phyloP scores from a whole-genome alignment of 2,329 filamentous ascomycete species.

The Neofusicoccum umdonicola region DNA sequence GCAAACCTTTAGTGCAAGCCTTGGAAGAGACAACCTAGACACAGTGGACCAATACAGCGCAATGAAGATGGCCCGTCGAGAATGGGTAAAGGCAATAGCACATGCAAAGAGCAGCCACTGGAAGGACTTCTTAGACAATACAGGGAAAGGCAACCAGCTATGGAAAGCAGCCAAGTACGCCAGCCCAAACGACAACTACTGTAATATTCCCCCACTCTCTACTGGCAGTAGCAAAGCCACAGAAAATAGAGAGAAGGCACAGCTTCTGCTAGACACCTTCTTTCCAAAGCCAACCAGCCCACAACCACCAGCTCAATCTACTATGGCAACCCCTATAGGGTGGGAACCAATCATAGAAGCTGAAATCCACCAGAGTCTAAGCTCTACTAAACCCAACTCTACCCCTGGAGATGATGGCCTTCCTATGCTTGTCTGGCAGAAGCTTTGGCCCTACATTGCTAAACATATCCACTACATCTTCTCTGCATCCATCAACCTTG shows the following conservation, averaged over 20 bases:
- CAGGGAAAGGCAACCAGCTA: background rate
- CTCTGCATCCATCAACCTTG: background rate
- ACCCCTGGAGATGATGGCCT: background rate
- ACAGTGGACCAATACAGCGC: background rate
- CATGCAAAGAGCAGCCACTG: background rate
- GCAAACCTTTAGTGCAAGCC: background rate
- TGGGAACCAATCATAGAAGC: background rate
- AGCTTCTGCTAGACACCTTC: slow-evolving; percentile 3
- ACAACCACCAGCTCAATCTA: background rate
- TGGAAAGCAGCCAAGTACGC: slow-evolving; percentile 7
- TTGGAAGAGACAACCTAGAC: background rate
- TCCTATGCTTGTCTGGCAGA: background rate
- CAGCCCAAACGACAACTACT: background rate
- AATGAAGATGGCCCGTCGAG: background rate
- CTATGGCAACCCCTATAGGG: background rate
- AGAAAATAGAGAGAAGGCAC: background rate
- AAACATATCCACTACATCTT: background rate
- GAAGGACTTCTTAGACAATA: slow-evolving; percentile 5
- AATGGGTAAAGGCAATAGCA: background rate
- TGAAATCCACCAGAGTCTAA: background rate
- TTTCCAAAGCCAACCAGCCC: background rate
- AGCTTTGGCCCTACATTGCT: background rate
- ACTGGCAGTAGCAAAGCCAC: background rate
- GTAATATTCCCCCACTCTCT: background rate
- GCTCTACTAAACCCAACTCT: background rate